Conservation (phyloP, 805 yeast species). For the Candida awuae region DNA sequence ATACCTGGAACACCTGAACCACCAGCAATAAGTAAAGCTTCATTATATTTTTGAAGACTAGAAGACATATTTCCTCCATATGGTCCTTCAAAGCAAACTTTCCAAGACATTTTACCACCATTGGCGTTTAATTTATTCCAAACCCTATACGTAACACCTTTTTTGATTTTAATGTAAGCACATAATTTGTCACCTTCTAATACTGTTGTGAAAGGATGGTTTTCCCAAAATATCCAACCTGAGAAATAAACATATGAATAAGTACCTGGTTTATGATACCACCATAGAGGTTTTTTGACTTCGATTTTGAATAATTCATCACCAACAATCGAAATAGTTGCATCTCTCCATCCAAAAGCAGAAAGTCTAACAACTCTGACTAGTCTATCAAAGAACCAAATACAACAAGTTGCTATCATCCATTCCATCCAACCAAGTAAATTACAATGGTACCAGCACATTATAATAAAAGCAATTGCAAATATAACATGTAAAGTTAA, state of each 20-base stretch:
- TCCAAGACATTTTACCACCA: conserved; percentile 9
- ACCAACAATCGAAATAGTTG: conserved; percentile 15
- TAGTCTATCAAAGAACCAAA: conserved; percentile 48
- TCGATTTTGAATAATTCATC: conserved; percentile 37
- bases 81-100: conserved; percentile 55
- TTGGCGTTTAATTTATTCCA: conserved; percentile 22
- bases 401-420: conserved; percentile 32
- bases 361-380: conserved; percentile 31
- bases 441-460: conserved; percentile 51
- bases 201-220: conserved; percentile 62
- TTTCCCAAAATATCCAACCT: conserved; percentile 51
- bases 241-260: conserved; percentile 51
- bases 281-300: conserved; percentile 40
- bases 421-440: conserved; percentile 29
- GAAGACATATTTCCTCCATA: conserved; percentile 42
- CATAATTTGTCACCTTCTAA: conserved; percentile 31
- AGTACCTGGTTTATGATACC: conserved; percentile 48
- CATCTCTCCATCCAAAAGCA: conserved; percentile 21
- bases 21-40: conserved; percentile 53
- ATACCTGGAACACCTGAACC: conserved; percentile 65
- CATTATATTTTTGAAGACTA: conserved; percentile 41
- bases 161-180: conserved; percentile 39
- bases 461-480: conserved; percentile 44
- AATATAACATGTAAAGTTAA: conserved; percentile 48
- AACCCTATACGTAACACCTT: conserved; percentile 44